Base-by-base conservation (phyloP, 176 grass and related monocot genomes). In the Avena atlantica region DNA sequence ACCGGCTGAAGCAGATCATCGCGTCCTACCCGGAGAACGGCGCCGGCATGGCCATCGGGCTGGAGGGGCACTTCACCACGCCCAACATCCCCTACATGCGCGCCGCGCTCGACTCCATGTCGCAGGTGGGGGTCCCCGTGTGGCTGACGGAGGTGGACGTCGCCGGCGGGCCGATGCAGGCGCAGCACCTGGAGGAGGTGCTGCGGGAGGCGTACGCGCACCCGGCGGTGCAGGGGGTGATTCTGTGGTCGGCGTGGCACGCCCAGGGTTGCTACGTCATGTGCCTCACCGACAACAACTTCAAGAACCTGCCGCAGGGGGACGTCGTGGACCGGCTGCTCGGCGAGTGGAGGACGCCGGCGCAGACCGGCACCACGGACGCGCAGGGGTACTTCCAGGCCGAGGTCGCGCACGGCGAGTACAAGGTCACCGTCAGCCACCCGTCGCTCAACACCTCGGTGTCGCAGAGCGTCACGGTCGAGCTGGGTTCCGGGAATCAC, bases 71-170 rank as follows among this genome's bases (percentile, higher is more conserved):
- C 91, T 98, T 98, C 84, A 31, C 16, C 11, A n/a, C 4, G 2
- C 97, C 92, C 8, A 89, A 96, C 80, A 91, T 98, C 42, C 83
- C 97, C n/a, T 94, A 96, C 84, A 88, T 94, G 83, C 91, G 92
- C 25, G 84, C 97, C 1, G 85, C 93, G 57, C 78, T 96, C 0
- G 92, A 98, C 86, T 91, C 79, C 9, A 80, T 98, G 49, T 70
- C 90, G 14, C 31, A 21, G 72, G 85, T 89, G 56, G 83, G 81
- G 14, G 49, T 89, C n/a, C 90, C 94, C 73, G 84, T 98, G 89
- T 98, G 97, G 97, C 94, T 98, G 29, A 98, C 94, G 8, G 97
- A 98, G 88, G 83, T 96, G 78, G 97, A 98, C 79, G 90, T 93
- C 19, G 21, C 37, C 60, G 55, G 78, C 82, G 75, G 85, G 45